Conservation (phyloP, 257 asterid genomes). For the Coffea eugenioides region DNA sequence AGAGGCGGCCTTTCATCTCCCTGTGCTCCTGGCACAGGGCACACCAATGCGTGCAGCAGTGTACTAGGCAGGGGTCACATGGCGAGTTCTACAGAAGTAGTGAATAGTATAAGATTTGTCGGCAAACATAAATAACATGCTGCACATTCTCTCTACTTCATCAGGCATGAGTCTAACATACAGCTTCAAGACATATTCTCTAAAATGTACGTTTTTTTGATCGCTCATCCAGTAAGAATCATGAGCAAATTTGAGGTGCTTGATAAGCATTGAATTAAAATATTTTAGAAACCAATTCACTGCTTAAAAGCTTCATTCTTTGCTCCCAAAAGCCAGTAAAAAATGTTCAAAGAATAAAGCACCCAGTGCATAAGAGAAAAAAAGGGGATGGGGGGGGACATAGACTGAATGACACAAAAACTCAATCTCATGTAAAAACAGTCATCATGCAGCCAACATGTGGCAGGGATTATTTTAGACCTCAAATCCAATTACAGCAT, state of each 20-base stretch:
- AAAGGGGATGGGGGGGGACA: too few relatives aligned
- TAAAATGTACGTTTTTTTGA: background rate
- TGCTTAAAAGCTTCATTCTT: background rate
- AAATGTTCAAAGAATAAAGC: background rate
- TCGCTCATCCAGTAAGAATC: background rate
- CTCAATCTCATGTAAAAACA: background rate
- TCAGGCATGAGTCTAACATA: background rate
- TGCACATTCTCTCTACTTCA: background rate
- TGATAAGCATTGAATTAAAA: background rate
- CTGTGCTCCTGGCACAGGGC: constrained; percentile 98
- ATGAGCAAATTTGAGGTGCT: background rate
- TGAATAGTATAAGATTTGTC: background rate
- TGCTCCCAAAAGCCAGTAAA: background rate
- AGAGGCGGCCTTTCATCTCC: constrained; percentile 82
- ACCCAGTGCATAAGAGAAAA: background rate
- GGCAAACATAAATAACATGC: background rate
- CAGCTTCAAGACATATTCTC: background rate
- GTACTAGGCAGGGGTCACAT: constrained; percentile 92
- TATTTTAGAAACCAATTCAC: background rate
- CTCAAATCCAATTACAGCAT: background rate
- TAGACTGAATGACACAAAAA: too few relatives aligned
- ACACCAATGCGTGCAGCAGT: constrained; percentile 97
- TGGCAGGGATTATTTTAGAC: background rate
- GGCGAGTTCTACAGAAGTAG: constrained; percentile 73
- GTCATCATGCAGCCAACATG: background rate